Evolutionary conservation across 352 stramenopile genomes (phyloP).

Genomic region (Pythium brassicae): DNA sequence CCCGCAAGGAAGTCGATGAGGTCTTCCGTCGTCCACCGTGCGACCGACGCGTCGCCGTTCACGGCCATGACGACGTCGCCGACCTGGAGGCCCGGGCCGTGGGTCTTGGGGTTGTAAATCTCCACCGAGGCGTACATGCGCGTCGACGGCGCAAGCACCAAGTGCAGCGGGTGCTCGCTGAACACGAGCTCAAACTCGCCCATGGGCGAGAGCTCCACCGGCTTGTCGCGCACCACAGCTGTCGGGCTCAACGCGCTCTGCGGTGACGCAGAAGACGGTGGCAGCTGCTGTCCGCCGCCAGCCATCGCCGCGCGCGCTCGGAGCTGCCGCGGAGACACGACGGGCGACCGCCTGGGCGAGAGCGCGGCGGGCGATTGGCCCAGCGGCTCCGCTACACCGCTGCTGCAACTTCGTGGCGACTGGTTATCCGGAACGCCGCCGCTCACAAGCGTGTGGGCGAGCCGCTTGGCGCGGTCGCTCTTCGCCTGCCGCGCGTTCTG

Average conservation of each 20-base stretch:
- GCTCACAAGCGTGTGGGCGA: constrained; percentile 25
- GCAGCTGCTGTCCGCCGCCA: not conserved
- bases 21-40: constrained; percentile 46
- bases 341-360: not conserved
- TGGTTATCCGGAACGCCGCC: constrained; percentile 13
- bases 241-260: not conserved
- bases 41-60: constrained; percentile 45
- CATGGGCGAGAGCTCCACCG: constrained; percentile 29
- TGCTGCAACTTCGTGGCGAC: not conserved
- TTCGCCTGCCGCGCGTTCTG: constrained; percentile 28
- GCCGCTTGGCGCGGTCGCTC: constrained; percentile 11
- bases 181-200: constrained; percentile 64
- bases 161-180: constrained; percentile 37
- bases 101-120: constrained; percentile 57
- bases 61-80: constrained; percentile 67
- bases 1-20: constrained; percentile 49
- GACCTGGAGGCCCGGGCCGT: constrained; percentile 38
- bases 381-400: too few species aligned
- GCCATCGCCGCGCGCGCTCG: not conserved
- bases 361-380: not conserved
- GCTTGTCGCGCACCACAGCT: not conserved
- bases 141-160: constrained; percentile 58
- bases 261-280: not conserved
- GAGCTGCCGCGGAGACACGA: constrained; percentile 13
- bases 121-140: constrained; percentile 73